Evolutionary conservation across 23 red algal genomes (phyloP), one percentile per base, ranked within the genome.

Genomic region (Gracilariopsis chorda): DNA sequence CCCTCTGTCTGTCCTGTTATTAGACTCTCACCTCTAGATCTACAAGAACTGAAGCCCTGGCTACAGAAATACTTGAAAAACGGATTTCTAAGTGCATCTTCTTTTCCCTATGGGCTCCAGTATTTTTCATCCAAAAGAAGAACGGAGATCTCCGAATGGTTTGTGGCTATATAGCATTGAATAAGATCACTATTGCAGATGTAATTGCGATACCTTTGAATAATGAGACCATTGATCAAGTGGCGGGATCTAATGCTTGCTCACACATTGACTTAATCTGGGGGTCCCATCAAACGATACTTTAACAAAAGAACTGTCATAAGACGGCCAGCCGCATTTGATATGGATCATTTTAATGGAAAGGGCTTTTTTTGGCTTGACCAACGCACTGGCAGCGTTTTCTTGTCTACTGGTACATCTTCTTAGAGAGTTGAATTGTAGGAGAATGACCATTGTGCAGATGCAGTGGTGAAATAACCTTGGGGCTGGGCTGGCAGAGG

Each of bases 211-310:
- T 70, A 29, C 0, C 63, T 19, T 24, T 70, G 25, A n/a, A 20
- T 70, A 29, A 32, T 70, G 63, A 70, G 63, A 70, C 63, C 28
- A 0, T 70, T 70, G 63, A 70, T 13, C 11, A 70, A 0, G 39
- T 78, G 13, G 13, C 43, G 33, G 72, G 72, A 13, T 19, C 72
- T 51, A 20, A 16, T 17, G 25, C 25, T n/a, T 70, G 17, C 63
- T 78, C 43, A 16, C 72, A 78, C 19, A 78, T 78, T 16, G 72
- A 49, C 48, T 39, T 78, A 16, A 78, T 78, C n/a, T 17, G 72
- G 72, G 43, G 33, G 30, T 20, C 44, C 33, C 43, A 78, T 27
- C 72, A 78, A 78, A 78, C 48, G 72, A 46, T 12, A 16, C 44
- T 78, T 17, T 21, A n/a, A 19, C 30, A 78, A 0, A 32, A 0